Percentiles rank a stretch among this genome's conserved stretches.
phyloP scores from a whole-genome alignment of 2,329 filamentous ascomycete species.

The Aspergillus puulaauensis region DNA sequence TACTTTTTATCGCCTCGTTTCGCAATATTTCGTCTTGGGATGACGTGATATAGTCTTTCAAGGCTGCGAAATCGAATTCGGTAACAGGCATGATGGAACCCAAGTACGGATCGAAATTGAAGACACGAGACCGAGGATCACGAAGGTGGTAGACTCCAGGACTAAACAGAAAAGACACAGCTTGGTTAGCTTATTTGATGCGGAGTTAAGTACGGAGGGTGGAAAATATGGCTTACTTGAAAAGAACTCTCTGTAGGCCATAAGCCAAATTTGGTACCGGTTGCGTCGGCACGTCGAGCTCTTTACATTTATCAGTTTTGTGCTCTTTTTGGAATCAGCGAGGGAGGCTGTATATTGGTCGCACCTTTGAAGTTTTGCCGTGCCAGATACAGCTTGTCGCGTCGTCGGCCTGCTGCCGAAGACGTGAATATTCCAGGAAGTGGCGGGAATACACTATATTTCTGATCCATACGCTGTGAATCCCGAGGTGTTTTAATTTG shows the following conservation, averaged over 20 bases:
- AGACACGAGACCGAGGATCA: conserved; percentile 82
- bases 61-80: conserved; percentile 86
- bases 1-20: conserved; percentile 63
- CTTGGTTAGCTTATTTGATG: neutral
- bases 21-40: conserved; percentile 76
- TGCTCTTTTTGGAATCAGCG: neutral
- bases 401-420: neutral
- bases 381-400: neutral
- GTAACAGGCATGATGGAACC: conserved; percentile 87
- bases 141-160: conserved; percentile 88
- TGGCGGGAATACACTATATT: neutral
- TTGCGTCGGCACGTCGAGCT: conserved; percentile 46
- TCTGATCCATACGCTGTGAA: neutral
- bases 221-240: conserved; percentile 60
- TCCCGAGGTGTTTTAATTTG: neutral
- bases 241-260: conserved; percentile 83
- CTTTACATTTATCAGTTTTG: conserved; percentile 20
- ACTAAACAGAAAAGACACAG: conserved; percentile 24
- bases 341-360: neutral
- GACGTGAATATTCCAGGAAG: neutral
- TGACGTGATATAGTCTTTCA: conserved; percentile 87
- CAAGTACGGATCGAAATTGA: conserved; percentile 95
- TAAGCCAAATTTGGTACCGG: conserved; percentile 66
- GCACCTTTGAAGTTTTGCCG: neutral
- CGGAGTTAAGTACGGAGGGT: neutral